Base-by-base conservation (phyloP, 192 early-diverging fungal genomes). In the Entomortierella parvispora region DNA sequence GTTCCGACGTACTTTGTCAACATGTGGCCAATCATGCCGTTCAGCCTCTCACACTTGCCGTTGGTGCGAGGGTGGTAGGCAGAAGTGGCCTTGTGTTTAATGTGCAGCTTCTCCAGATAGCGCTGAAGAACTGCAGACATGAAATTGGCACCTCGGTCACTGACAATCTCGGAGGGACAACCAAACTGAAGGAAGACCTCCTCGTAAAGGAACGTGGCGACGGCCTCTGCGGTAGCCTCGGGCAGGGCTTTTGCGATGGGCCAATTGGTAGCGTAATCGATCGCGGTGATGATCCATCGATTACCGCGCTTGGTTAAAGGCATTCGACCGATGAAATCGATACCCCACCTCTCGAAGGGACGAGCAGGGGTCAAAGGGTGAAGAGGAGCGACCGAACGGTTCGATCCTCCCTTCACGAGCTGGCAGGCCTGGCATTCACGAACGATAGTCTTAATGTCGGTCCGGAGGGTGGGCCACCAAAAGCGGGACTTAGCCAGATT, bases 191-290 rank as follows among this genome's bases (percentile, higher is more conserved):
- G 55, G 4, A 70, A 47, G 22, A 74, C 45, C 61, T 81, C 62
- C 49, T 81, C 67, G 40, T 74, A 69, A 1, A 81, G 52, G 32
- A 81, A 81, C 0, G 45, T 56, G 0, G 55, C 65, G 32, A 68
- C 54, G 2, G 54, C 31, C 20, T 51, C 58, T 4, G 49, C 71
- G 31, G 65, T 64, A 0, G 68, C 63, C 14, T 50, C 59, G 17
- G 29, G 44, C 2, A 81, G 5, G 6, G 71, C 71, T 0, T 53
- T 29, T 17, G 64, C 63, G 37, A 75, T 53, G 1, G 71, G 80
- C 71, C 71, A 81, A 29, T 69, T 69, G 11, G 67, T 81, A 0
- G 50, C 20, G 46, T 74, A 75, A 29, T 81, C 80, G 2, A 68
- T 67, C 14, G 71, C 80, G 0, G 66, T 34, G 0, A 81, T 11